Percentiles rank a stretch among this genome's conserved stretches.
phyloP scores from a whole-genome alignment of 1,284 basidiomycete species.

The Boletus sp. region DNA sequence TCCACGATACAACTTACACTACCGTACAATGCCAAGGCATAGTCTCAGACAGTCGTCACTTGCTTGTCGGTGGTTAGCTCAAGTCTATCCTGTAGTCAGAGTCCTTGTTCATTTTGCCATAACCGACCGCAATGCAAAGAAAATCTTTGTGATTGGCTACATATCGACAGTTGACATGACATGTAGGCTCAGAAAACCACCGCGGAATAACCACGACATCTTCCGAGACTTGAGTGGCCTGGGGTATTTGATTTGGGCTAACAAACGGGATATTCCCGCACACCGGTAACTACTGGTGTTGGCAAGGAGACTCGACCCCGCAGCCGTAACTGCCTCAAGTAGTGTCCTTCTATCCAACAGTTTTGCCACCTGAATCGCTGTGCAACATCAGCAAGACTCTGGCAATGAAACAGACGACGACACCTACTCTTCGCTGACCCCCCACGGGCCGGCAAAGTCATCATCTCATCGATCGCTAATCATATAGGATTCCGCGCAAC shows the following conservation, averaged over 20 bases:
- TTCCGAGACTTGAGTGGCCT: constrained; percentile 30
- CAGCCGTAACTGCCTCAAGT: not conserved
- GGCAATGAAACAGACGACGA: rapidly evolving
- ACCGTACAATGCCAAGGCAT: constrained; percentile 20
- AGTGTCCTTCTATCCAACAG: constrained; percentile 10
- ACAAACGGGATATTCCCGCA: constrained; percentile 30
- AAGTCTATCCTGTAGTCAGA: constrained; percentile 7
- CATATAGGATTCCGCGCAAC: constrained; percentile 7
- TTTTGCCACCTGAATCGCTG: constrained; percentile 15
- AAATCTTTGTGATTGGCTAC: constrained; percentile 21
- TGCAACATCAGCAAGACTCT: constrained; percentile 3
- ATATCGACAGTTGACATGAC: constrained; percentile 36
- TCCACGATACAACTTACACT: constrained; percentile 3
- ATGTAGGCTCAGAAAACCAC: constrained; percentile 27
- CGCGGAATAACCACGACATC: constrained; percentile 11
- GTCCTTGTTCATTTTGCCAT: not conserved
- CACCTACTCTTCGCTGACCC: constrained; percentile 27
- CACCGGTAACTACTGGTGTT: constrained; percentile 21
- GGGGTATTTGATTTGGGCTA: constrained; percentile 36
- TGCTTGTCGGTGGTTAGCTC: no score
- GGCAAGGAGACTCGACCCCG: constrained; percentile 6
- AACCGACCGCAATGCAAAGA: not conserved
- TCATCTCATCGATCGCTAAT: constrained; percentile 24
- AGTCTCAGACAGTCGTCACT: constrained; percentile 10
- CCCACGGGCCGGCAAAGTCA: constrained; percentile 20